phyloP scores from a whole-genome alignment of 1,284 basidiomycete species.

The Salmacisia buchloeana region DNA sequence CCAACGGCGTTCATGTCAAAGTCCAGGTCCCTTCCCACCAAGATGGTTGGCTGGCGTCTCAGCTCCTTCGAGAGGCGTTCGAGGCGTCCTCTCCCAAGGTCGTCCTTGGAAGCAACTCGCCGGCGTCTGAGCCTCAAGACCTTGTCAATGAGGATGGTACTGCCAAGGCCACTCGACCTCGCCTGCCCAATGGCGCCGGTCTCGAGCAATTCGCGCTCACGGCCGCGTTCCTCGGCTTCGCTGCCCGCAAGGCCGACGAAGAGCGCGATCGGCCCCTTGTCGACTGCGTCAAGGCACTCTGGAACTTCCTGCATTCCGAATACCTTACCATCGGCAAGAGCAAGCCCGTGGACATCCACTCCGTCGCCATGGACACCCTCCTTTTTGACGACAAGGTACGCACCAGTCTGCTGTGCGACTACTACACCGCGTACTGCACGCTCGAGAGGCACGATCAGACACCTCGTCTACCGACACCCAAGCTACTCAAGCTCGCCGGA shows the following conservation, averaged over 20 bases:
- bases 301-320: neutral
- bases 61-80: neutral
- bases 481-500: constrained; percentile 67
- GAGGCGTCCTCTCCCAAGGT: neutral
- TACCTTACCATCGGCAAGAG: neutral
- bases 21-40: constrained; percentile 3
- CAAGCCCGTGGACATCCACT: neutral
- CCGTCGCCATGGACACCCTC: neutral
- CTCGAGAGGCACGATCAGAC: neutral
- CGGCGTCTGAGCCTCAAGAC: neutral
- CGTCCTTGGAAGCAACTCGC: neutral
- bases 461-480: constrained; percentile 61
- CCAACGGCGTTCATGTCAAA: constrained; percentile 4
- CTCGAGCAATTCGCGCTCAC: neutral
- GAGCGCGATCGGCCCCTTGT: neutral
- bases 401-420: neutral
- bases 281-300: constrained; percentile 5
- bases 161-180: neutral
- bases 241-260: neutral
- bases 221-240: constrained; percentile 2
- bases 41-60: constrained; percentile 4
- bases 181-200: neutral
- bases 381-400: neutral
- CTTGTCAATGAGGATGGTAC: neutral
- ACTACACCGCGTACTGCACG: neutral